Evolutionary conservation across 305 asterid genomes (phyloP).

Genomic region (Withania somnifera): DNA sequence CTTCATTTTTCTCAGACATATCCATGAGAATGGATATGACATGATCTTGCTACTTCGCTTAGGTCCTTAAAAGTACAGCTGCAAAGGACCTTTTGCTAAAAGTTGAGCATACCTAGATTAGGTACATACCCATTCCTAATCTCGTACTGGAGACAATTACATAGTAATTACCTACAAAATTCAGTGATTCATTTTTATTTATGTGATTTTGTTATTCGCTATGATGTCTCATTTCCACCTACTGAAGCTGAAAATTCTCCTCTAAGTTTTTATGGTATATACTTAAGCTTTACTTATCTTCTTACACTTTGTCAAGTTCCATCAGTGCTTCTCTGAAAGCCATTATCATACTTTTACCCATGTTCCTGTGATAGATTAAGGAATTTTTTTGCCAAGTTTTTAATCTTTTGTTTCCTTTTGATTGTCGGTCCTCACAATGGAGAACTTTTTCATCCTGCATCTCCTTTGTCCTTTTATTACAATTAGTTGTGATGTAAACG

Average conservation of each 20-base stretch:
- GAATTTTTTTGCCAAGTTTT: neutral
- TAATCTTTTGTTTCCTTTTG: neutral
- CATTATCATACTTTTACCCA: neutral
- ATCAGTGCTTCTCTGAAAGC: neutral
- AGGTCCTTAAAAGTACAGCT: neutral
- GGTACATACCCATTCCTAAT: neutral
- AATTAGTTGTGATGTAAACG: neutral
- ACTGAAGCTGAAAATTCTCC: neutral
- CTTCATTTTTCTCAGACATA: neutral
- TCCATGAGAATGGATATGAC: neutral
- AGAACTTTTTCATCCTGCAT: neutral
- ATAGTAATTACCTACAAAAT: neutral
- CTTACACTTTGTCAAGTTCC: neutral
- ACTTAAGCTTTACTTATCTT: neutral
- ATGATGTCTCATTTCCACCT: neutral
- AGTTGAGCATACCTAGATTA: neutral
- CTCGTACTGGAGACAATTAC: neutral
- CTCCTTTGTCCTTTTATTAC: neutral
- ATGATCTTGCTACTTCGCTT: neutral
- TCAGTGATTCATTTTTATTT: neutral
- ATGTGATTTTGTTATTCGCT: neutral
- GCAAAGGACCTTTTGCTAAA: neutral
- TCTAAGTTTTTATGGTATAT: neutral
- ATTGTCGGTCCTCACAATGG: neutral
- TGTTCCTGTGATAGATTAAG: neutral